These are phyloP conservation scores for Candida jianshihensis DNA, from an alignment of 805 yeast species.

Conservation along the genomic window DNA sequence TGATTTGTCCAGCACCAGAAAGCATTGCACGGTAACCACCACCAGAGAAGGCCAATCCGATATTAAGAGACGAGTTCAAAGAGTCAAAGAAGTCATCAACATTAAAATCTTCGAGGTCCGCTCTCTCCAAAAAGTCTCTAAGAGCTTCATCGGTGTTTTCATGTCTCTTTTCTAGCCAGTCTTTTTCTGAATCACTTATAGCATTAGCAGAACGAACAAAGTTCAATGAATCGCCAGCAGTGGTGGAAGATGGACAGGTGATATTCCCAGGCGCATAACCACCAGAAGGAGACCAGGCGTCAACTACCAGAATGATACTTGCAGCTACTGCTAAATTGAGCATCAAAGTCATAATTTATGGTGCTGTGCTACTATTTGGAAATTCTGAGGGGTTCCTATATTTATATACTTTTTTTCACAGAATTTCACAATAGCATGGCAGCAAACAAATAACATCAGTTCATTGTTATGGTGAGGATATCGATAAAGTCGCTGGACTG, in stretches of 20 bases:
- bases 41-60: conserved; percentile 63
- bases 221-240: conserved; percentile 4
- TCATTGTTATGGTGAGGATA: no score
- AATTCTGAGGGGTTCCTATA: no score
- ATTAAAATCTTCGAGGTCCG: conserved; percentile 40
- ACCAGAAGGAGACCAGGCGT: conserved; percentile 37
- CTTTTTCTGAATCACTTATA: conserved; percentile 38
- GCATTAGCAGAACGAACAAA: conserved; percentile 39
- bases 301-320: not conserved
- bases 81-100: conserved; percentile 30
- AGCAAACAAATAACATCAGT: no score
- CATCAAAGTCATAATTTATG: no score
- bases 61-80: conserved; percentile 31
- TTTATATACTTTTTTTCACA: no score
- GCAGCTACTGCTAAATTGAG: not conserved
- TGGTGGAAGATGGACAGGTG: conserved; percentile 37
- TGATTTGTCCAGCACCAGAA: conserved; percentile 70
- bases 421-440: no score
- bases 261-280: conserved; percentile 56
- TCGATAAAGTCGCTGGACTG: no score
- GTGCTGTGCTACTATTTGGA: no score
- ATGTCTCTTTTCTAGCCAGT: conserved; percentile 40
- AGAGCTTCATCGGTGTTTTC: conserved; percentile 23
- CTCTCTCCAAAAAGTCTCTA: conserved; percentile 31
- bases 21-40: conserved; percentile 90